These are phyloP conservation scores for Kodamaea ohmeri DNA, from an alignment of 1,139 yeast species.

Conservation along the genomic window DNA sequence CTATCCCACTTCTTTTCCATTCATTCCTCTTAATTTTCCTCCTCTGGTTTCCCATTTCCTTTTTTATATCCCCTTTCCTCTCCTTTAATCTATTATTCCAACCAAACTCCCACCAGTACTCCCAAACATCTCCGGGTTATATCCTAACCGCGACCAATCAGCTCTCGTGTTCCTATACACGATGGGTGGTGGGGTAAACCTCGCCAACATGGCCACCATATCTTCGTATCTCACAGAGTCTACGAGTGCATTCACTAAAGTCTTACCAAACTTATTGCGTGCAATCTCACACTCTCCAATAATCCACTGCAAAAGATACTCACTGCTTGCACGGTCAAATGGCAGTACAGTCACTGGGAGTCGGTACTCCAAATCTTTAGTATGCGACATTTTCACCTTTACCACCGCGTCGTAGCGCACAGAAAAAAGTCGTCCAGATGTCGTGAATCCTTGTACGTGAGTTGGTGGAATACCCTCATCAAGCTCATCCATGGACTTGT, in stretches of 20 bases:
- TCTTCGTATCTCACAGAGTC: constrained; percentile 24
- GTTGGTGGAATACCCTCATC: constrained; percentile 45
- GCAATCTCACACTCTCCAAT: constrained; percentile 51
- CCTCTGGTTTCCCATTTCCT: background rate
- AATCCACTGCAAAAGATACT: constrained; percentile 49
- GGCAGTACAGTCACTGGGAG: constrained; percentile 58
- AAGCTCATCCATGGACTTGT: constrained; percentile 21
- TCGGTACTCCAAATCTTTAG: constrained; percentile 47
- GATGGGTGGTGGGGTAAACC: constrained; percentile 29
- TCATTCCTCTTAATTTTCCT: background rate
- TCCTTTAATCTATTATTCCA: background rate
- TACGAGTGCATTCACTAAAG: constrained; percentile 25
- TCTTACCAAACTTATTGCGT: constrained; percentile 33
- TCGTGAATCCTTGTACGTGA: constrained; percentile 47
- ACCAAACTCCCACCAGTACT: background rate
- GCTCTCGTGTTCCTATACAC: constrained; percentile 29
- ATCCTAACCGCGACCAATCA: constrained; percentile 43
- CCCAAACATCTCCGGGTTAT: constrained; percentile 33
- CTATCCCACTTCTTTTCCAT: too few relatives aligned
- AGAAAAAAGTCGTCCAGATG: constrained; percentile 51
- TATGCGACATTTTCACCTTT: constrained; percentile 48
- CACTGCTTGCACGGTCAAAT: constrained; percentile 45
- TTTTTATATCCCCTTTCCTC: background rate
- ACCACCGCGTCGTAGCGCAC: constrained; percentile 51
- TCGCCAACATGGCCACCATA: constrained; percentile 19